Percentiles rank a stretch among this genome's conserved stretches.
Evolutionary conservation across 1,139 yeast genomes (phyloP).

Genomic region (Sporopachydermia cereana): DNA sequence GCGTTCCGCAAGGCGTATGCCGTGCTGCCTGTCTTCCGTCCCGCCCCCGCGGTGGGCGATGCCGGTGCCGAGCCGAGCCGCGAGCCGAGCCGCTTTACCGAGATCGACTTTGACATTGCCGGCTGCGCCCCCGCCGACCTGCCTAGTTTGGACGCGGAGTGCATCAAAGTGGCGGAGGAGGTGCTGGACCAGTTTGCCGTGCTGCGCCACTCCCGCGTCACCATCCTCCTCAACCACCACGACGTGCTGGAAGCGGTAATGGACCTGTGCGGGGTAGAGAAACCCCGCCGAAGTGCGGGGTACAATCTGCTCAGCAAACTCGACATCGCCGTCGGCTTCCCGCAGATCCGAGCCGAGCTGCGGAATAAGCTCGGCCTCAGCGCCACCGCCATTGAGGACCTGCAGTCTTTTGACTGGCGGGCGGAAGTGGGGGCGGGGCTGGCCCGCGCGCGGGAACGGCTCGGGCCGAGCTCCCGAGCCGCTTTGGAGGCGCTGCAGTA

Average conservation of each 20-base stretch:
- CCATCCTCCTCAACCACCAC: constrained; percentile 63
- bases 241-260: constrained; percentile 66
- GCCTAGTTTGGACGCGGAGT: constrained; percentile 71
- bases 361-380: constrained; percentile 66
- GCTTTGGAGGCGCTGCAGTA: constrained; percentile 49
- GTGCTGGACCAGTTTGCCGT: constrained; percentile 54
- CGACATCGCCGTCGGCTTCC: constrained; percentile 57
- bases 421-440: constrained; percentile 51
- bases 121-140: constrained; percentile 36
- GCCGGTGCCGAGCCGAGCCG: background rate
- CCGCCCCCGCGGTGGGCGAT: constrained; percentile 22
- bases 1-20: constrained; percentile 47
- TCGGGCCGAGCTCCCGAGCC: constrained; percentile 56
- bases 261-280: constrained; percentile 67
- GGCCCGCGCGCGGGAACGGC: constrained; percentile 56
- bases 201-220: constrained; percentile 41
- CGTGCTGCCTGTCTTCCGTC: constrained; percentile 72
- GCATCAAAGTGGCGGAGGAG: constrained; percentile 72
- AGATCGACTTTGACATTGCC: constrained; percentile 77
- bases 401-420: constrained; percentile 69
- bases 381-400: constrained; percentile 69
- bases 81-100: constrained; percentile 69
- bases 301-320: constrained; percentile 62
- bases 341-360: constrained; percentile 53
- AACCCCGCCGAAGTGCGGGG: constrained; percentile 57